Base-by-base conservation (phyloP, 768 basidiomycete species). In the Leucogyrophana mollusca region DNA sequence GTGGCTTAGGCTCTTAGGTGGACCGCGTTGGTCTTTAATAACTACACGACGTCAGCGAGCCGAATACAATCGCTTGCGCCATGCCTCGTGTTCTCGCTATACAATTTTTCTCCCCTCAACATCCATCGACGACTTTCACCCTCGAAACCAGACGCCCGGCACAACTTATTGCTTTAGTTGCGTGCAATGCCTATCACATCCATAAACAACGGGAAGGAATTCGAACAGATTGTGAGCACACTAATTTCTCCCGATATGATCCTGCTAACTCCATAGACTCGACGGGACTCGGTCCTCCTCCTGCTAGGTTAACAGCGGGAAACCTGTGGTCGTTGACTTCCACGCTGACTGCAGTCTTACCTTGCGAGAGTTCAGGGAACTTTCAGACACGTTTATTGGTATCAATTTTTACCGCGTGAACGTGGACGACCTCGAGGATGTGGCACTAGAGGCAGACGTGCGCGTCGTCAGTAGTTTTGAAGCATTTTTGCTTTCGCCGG, bases 341-440 rank as follows among this genome's bases (percentile, higher is more conserved):
- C 24, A 52, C 11, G 51, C 53, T 10, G 41, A 49, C 10, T 53
- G 46, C 51, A 50, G 43, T 45, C 34, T 46, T 5, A 52, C 43
- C 17, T 47, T 47, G 8, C 64, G 61, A 10, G 0, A 2, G 0
- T 64, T 61, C 13, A 48, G 49, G 0, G 53, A 59, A 4, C 40
- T 61, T 24, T 48, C 57, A 4, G 59, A 64, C 4, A 34, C 56
- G 9, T 53, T 54, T 4, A 50, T 63, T 2, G 67, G 59, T 10
- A 59, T 85, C 45, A 71, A 73, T 14, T 85, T 87, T 62, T 86
- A 83, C 73, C 87, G 85, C 60, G 81, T 90, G 46, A 80, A 92
- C 52, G 77, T 88, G 23, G 89, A 92, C 54, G 70, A 69, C 30
- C 76, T 77, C 43, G 49, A 57, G 4, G 72, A 75, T 0, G 77